Evolutionary conservation across 2,329 filamentous ascomycete species (phyloP).

Genomic region (Penicillium sp.): DNA sequence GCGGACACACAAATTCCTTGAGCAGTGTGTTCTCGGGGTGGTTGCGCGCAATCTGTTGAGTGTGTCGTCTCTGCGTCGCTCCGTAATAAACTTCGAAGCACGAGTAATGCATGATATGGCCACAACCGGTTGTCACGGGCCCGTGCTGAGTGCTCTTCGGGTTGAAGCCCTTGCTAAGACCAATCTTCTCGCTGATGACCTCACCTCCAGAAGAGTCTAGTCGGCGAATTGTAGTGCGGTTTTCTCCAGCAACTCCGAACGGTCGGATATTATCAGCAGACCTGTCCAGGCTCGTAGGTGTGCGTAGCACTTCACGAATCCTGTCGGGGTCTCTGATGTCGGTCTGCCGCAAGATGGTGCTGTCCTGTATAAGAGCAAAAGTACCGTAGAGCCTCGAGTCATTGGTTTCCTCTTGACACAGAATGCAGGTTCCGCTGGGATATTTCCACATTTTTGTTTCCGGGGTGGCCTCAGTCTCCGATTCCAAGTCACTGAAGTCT

Average conservation of each 20-base stretch:
- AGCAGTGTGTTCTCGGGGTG: slow-evolving; percentile 78
- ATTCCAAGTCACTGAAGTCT: slow-evolving; percentile 65
- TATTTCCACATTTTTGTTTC: slow-evolving; percentile 84
- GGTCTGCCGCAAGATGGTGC: slow-evolving; percentile 81
- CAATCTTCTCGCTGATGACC: slow-evolving; percentile 72
- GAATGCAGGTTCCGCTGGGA: slow-evolving; percentile 86
- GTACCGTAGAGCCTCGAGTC: slow-evolving; percentile 87
- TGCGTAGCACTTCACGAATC: slow-evolving; percentile 76
- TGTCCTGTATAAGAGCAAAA: slow-evolving; percentile 85
- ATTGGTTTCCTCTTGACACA: slow-evolving; percentile 94
- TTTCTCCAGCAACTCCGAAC: slow-evolving; percentile 87
- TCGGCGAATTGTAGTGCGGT: slow-evolving; percentile 73
- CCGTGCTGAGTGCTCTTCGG: slow-evolving; percentile 65
- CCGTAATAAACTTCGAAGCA: slow-evolving; percentile 92
- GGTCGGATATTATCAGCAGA: slow-evolving; percentile 80
- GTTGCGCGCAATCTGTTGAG: slow-evolving; percentile 88
- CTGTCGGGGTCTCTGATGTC: slow-evolving; percentile 78
- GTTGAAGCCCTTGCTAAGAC: slow-evolving; percentile 86
- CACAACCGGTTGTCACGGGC: slow-evolving; percentile 85
- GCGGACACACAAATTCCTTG: slow-evolving; percentile 91
- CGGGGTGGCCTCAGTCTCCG: slow-evolving; percentile 50
- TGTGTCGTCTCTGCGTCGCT: slow-evolving; percentile 78
- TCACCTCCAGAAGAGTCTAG: slow-evolving; percentile 69
- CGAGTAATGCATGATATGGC: slow-evolving; percentile 96
- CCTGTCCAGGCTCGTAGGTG: slow-evolving; percentile 77